Base-by-base conservation (phyloP, 345 rosid genomes). In the Anacardium occidentale region DNA sequence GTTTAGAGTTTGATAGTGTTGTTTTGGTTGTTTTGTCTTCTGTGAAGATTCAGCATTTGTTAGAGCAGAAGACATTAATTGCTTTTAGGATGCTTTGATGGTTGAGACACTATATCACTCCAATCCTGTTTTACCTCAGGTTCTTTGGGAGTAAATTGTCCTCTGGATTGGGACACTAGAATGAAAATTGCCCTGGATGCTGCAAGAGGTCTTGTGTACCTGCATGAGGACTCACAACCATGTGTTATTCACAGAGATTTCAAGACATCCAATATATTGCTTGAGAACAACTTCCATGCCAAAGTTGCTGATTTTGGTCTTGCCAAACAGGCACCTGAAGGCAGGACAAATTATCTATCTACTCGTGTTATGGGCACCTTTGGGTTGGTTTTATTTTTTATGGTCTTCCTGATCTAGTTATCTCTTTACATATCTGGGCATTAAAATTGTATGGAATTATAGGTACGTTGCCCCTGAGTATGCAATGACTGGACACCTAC, bases 161-260 rank as follows among this genome's bases (percentile, higher is more conserved):
- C 96, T 74, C 78, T 95, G 77, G 94, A 91, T 70, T 95, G 99
- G 99, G 99, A 92, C 71, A 88, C 94, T 17, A 86, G 98, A 80
- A 95, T 95, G 98, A 95, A 92, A 85, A 92, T 95, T 75, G 99
- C 99, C 55, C 98, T 95, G 74, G 99, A 95, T 86, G 97, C 98
- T 69, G 99, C 99, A 20, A 89, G 98, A 86, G 99, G 98, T 72
- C 97, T 91, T 74, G 91, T 98, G 2, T 95, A 95, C 82, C 85
- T 95, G 52, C 99, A 95, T 42, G 98, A 95, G 86, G 99, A 95
- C 85, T 92, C 99, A 5, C 99, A 95, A 68, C 98, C 99, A 10
- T 89, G 94, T 68, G 99, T 95, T 75, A 95, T 92, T 78, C 99
- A 95, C 73, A 88, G 99, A 83, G 99, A 95, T 74, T 95, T 95